A percentile compares a stretch with the other conserved stretches of the same genome.
These are phyloP conservation scores for Sordaria brevicollis DNA, from an alignment of 495 filamentous ascomycete species.

Conservation along the genomic window DNA sequence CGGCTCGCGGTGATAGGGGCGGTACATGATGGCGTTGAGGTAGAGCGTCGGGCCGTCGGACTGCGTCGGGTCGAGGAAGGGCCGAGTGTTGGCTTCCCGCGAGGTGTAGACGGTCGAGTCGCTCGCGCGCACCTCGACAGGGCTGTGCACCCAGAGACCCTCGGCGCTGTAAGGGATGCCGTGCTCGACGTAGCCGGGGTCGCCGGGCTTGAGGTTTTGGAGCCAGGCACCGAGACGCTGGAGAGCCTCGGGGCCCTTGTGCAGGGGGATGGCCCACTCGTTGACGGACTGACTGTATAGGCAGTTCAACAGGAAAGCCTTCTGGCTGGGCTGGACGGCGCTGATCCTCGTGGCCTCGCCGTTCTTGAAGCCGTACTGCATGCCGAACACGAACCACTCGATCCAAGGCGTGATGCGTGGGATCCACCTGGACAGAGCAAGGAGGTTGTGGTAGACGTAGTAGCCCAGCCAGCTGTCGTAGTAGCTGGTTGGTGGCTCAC, in stretches of 20 bases:
- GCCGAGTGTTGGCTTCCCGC: constrained; percentile 37
- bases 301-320: constrained; percentile 89
- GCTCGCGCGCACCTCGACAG: constrained; percentile 82
- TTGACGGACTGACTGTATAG: constrained; percentile 95
- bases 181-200: constrained; percentile 44
- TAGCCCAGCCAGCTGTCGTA: constrained; percentile 76
- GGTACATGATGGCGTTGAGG: constrained; percentile 91
- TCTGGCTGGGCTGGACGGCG: constrained; percentile 68
- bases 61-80: constrained; percentile 64
- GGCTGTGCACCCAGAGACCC: constrained; percentile 81
- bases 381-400: constrained; percentile 89
- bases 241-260: constrained; percentile 81
- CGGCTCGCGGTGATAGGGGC: constrained; percentile 75
- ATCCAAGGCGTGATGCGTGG: constrained; percentile 74
- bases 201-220: constrained; percentile 42
- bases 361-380: constrained; percentile 84
- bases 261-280: constrained; percentile 92
- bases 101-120: constrained; percentile 49
- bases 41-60: constrained; percentile 71
- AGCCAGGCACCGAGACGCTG: constrained; percentile 77
- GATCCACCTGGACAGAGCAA: constrained; percentile 66
- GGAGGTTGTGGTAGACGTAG: constrained; percentile 78
- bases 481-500: constrained; percentile 44
- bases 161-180: constrained; percentile 73
- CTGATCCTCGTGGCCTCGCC: constrained; percentile 43